Evolutionary conservation across 768 basidiomycete species (phyloP).

Genomic region (Lyophyllum shimeji): DNA sequence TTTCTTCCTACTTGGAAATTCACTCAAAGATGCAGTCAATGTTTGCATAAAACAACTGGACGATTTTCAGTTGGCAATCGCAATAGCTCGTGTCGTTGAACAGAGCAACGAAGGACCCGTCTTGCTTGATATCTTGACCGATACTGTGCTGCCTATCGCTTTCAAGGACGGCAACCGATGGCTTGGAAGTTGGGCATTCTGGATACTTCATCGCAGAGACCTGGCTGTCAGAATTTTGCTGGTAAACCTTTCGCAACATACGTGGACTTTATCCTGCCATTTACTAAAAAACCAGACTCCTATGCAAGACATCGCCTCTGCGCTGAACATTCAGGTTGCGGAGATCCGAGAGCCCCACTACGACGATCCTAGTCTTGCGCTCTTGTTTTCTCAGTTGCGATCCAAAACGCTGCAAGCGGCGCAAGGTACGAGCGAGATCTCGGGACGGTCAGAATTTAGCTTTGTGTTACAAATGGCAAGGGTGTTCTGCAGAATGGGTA

Average conservation of each 20-base stretch:
- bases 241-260: constrained; percentile 44
- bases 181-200: constrained; percentile 95
- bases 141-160: constrained; percentile 78
- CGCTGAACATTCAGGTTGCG: constrained; percentile 49
- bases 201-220: constrained; percentile 87
- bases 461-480: constrained; percentile 94
- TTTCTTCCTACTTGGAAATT: constrained; percentile 91
- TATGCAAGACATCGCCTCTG: constrained; percentile 66
- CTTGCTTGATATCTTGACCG: constrained; percentile 66
- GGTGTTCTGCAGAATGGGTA: constrained; percentile 94
- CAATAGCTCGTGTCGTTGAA: constrained; percentile 83
- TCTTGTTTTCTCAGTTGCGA: constrained; percentile 87
- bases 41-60: constrained; percentile 85
- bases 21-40: constrained; percentile 87
- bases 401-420: constrained; percentile 91
- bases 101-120: constrained; percentile 80
- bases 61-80: constrained; percentile 90
- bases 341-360: constrained; percentile 86
- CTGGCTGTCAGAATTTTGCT: constrained; percentile 87
- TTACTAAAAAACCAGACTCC: constrained; percentile 54
- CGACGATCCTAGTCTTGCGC: constrained; percentile 90
- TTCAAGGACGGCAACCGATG: constrained; percentile 89
- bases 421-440: constrained; percentile 90
- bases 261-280: not conserved
- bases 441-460: constrained; percentile 86